phyloP scores from a whole-genome alignment of 345 rosid genomes.

The Salix brachista region DNA sequence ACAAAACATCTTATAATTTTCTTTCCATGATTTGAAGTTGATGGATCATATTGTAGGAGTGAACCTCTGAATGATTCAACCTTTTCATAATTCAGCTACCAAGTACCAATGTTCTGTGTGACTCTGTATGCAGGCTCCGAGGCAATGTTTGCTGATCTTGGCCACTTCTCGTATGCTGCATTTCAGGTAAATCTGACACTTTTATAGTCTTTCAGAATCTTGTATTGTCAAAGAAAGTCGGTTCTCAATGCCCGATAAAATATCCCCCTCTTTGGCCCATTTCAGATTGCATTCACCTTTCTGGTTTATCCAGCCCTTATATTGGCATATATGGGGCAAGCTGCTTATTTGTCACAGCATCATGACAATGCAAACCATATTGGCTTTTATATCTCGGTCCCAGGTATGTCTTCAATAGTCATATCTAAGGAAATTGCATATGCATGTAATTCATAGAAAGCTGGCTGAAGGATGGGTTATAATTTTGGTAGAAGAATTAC shows the following conservation, averaged over 20 bases:
- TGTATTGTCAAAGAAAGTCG: background rate
- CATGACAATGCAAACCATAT: conserved; percentile 57
- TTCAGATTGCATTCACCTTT: conserved; percentile 90
- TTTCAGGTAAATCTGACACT: conserved; percentile 54
- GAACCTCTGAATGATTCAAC: background rate
- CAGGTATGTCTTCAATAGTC: conserved; percentile 39
- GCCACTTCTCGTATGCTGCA: conserved; percentile 92
- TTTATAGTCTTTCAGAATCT: background rate
- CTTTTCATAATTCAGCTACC: background rate
- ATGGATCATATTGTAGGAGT: background rate
- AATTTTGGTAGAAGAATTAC: background rate
- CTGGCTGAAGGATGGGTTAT: background rate
- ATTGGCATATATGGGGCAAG: conserved; percentile 99
- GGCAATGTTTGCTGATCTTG: conserved; percentile 99
- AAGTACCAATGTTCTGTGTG: conserved; percentile 5
- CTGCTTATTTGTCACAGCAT: conserved; percentile 91
- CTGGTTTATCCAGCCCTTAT: conserved; percentile 96
- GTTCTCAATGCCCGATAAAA: background rate
- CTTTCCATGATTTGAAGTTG: background rate
- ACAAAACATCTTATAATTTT: background rate
- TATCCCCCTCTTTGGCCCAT: background rate
- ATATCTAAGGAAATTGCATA: background rate
- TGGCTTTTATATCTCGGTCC: conserved; percentile 88
- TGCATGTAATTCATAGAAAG: background rate
- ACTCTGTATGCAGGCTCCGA: conserved; percentile 69